Percentiles rank a stretch among this genome's conserved stretches.
Conservation (phyloP, 208 protist species). For the Leishmania gerbilli region DNA sequence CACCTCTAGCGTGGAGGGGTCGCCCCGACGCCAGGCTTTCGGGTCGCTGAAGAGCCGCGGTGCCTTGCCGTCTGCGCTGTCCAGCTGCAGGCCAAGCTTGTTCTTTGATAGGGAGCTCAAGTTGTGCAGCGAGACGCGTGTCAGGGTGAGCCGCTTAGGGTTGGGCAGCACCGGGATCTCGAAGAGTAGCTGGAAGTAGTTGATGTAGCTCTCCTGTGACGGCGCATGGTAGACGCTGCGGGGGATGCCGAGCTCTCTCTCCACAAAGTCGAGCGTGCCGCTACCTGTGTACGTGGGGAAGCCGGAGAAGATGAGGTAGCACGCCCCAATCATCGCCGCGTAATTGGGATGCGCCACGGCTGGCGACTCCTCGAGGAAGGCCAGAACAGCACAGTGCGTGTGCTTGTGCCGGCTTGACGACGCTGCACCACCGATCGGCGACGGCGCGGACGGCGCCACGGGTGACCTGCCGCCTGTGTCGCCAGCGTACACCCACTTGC, state of each 20-base stretch:
- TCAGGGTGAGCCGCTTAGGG: constrained; percentile 49
- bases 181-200: constrained; percentile 84
- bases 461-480: constrained; percentile 12
- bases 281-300: constrained; percentile 51
- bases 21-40: constrained; percentile 42
- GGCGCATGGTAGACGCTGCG: constrained; percentile 61
- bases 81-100: constrained; percentile 61
- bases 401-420: not conserved
- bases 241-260: constrained; percentile 55
- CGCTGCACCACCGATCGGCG: constrained; percentile 4
- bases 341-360: constrained; percentile 65
- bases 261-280: constrained; percentile 58
- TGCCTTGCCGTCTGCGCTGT: constrained; percentile 37
- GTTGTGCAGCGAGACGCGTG: constrained; percentile 64
- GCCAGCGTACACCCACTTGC: constrained; percentile 59
- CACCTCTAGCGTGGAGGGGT: constrained; percentile 39
- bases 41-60: constrained; percentile 60
- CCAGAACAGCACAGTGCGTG: constrained; percentile 61
- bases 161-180: constrained; percentile 74
- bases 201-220: constrained; percentile 80
- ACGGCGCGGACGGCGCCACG: not conserved
- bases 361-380: constrained; percentile 68
- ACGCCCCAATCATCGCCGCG: constrained; percentile 76
- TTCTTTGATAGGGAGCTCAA: constrained; percentile 37
- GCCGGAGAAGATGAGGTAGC: constrained; percentile 74